These are phyloP conservation scores for Pleoardoris graminearum DNA, from an alignment of 2,329 filamentous ascomycete species.

Conservation along the genomic window DNA sequence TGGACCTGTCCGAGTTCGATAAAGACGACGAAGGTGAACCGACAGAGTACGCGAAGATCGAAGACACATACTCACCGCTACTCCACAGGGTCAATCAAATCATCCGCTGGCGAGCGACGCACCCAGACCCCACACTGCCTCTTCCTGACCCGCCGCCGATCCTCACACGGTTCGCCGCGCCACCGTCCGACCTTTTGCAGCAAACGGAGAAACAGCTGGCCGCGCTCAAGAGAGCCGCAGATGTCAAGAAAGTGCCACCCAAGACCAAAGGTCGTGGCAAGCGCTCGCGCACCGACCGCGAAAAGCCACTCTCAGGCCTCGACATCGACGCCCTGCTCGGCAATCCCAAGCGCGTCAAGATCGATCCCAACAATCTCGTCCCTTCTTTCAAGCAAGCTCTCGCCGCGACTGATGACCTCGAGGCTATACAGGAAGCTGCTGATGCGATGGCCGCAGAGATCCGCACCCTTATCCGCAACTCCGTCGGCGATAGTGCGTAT, in stretches of 20 bases:
- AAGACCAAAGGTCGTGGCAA: constrained; percentile 73
- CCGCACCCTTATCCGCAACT: constrained; percentile 67
- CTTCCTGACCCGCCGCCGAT: constrained; percentile 50
- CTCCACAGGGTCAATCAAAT: constrained; percentile 90
- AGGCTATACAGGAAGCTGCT: constrained; percentile 67
- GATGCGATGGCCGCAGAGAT: constrained; percentile 77
- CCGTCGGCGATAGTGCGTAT: constrained; percentile 76
- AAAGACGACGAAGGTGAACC: constrained; percentile 70
- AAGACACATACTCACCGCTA: constrained; percentile 80
- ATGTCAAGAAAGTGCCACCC: constrained; percentile 81
- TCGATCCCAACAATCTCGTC: constrained; percentile 74
- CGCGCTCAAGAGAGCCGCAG: constrained; percentile 67
- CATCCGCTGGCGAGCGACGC: constrained; percentile 77
- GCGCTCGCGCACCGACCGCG: constrained; percentile 62
- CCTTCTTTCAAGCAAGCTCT: constrained; percentile 88
- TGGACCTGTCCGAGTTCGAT: constrained; percentile 78
- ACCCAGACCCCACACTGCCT: constrained; percentile 68
- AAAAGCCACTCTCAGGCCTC: constrained; percentile 86
- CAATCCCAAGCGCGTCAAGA: constrained; percentile 57
- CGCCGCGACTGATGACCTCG: constrained; percentile 60
- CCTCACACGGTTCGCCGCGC: constrained; percentile 72
- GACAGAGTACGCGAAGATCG: constrained; percentile 73
- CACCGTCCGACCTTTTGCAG: constrained; percentile 67
- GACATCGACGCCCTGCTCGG: constrained; percentile 82
- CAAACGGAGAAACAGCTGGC: constrained; percentile 63